Evolutionary conservation across 306 rosid species (phyloP), one percentile per base, ranked within the genome.

Genomic region (Oxytropis ochrocephala): DNA sequence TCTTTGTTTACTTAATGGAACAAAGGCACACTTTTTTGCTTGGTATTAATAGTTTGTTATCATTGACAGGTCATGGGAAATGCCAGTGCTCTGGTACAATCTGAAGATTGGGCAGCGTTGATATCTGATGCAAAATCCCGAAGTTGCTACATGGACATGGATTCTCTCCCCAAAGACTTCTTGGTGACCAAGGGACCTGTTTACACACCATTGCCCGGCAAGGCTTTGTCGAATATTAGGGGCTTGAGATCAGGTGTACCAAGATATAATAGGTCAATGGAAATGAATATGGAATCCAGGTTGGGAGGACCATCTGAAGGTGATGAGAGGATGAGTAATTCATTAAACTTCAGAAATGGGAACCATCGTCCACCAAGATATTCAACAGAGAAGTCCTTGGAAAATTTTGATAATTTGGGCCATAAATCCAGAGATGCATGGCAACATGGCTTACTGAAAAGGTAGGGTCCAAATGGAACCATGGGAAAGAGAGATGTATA

Each of bases 41-140:
- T 57, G 56, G 67, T 75, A 43, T 41, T 61, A 27, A 42, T 60
- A 38, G 54, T 71, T 32, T 62, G 43, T 75, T 43, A 67, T 56
- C 14, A n/a, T 76, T 77, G 69, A 70, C 96, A 94, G 97, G 95
- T 90, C 38, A 94, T 88, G 98, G 98, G 98, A 66, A 94, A 94
- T 57, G 98, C 96, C 5, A 84, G 51, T 79, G 91, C 98, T 35
- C 85, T 94, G 76, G 77, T 77, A 72, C 91, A 90, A 38, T 87
- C 95, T 11, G 97, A 94, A 1, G 98, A 94, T 70, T 94, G 98
- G 98, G 96, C 88, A 58, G 88, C 97, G 0, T 82, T 94, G 81
- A 86, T 94, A 61, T 14, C 77, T 16, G 98, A 90, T 87, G 96
- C 95, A 32, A 94, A 83, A 78, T 58, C 88, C 53, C 82, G 96